phyloP scores from a whole-genome alignment of 495 filamentous ascomycete genomes.

The Penicillium soppii region DNA sequence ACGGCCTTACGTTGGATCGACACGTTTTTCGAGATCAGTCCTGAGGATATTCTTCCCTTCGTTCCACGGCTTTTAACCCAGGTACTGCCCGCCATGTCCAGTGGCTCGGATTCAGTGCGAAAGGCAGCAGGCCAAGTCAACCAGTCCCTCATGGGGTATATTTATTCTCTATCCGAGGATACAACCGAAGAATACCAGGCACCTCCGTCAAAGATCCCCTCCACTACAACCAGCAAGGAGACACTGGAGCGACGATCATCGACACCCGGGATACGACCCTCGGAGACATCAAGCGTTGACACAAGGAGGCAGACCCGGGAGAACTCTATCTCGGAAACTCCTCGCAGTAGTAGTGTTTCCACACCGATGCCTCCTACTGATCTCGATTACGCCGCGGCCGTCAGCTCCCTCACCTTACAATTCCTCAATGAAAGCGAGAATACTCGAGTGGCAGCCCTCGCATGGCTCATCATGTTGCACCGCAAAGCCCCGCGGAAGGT shows the following conservation, averaged over 20 bases:
- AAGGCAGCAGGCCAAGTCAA: conserved; percentile 88
- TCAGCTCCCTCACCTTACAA: conserved; percentile 88
- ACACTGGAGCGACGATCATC: conserved; percentile 54
- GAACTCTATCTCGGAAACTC: conserved; percentile 45
- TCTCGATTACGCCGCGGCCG: conserved; percentile 96
- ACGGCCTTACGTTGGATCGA: conserved; percentile 95
- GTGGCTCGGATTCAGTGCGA: conserved; percentile 82
- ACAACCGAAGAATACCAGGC: conserved; percentile 41
- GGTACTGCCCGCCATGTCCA: conserved; percentile 91
- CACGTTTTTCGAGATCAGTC: conserved; percentile 93
- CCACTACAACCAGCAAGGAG: conserved; percentile 49
- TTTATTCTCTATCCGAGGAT: conserved; percentile 86
- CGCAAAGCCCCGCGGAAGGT: conserved; percentile 91
- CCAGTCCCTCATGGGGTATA: conserved; percentile 83
- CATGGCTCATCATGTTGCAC: conserved; percentile 97
- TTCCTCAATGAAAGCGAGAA: conserved; percentile 97
- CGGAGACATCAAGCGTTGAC: conserved; percentile 32
- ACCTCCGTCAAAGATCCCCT: conserved; percentile 33
- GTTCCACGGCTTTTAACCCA: conserved; percentile 88
- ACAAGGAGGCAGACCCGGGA: conserved; percentile 37
- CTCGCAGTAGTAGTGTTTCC: conserved; percentile 41
- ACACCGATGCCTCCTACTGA: conserved; percentile 55
- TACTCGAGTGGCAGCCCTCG: conserved; percentile 87
- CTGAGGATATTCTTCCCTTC: conserved; percentile 95
- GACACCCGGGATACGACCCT: conserved; percentile 43